Base-by-base conservation (phyloP, 495 filamentous ascomycete genomes). In the Corynascus novoguineensis region DNA sequence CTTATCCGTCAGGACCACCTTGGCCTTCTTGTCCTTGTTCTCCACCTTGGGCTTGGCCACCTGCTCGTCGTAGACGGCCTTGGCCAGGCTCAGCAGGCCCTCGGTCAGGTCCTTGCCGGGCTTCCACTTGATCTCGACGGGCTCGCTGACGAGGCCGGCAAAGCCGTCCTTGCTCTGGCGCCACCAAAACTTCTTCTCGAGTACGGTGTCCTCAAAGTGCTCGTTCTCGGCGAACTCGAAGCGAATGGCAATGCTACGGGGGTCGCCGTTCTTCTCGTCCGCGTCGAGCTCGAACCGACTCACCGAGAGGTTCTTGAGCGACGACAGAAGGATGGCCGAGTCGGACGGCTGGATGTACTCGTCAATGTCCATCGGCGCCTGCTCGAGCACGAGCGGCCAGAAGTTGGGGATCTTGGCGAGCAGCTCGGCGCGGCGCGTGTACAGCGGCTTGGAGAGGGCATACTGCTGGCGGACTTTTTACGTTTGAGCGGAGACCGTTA, bases 101-200 rank as follows among this genome's bases (percentile, higher is more conserved):
- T 82, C 79, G 34, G 90, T 96, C 62, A 92, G 69, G 68, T 97
- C 92, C 71, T 85, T 84, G 50, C 81, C 86, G 60, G 83, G 74
- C 81, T 90, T 95, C 92, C 92, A 97, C 63, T 85, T 76, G 67
- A 97, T 89, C 54, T 82, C 78, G 35, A 96, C 88, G 6, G 92
- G 92, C 68, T 92, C 89, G 35, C 83, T 87, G 42, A 93, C 88
- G 19, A 93, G 77, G 31, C 88, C 89, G 19, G 78, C 71, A 77
- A 81, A 87, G 29, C 82, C 83, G 63, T 83, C 81, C 63, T 79
- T 80, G 37, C 74, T 72, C 68, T 78, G 78, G 60, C 90, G 84
- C 75, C 82, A 87, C 83, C 86, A 91, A 71, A 96, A 92, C 64
- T 86, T 86, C 84, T 97, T 97, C 70, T 89, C 87, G 40, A 97